Evolutionary conservation across 1,139 yeast species (phyloP).

Genomic region (Hanseniaspora gamundiae): DNA sequence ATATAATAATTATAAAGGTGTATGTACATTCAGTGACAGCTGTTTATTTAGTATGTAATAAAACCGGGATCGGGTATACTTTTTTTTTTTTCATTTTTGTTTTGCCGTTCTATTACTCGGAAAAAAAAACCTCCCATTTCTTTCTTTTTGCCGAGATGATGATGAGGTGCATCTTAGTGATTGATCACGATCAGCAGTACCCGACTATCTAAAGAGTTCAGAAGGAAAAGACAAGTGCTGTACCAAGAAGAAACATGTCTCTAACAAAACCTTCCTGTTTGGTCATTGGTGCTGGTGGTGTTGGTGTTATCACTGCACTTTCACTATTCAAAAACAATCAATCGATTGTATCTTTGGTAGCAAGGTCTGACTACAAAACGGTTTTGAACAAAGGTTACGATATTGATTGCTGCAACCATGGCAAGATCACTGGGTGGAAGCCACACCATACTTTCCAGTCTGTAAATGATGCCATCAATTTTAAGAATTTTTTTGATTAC

Average conservation of each 20-base stretch:
- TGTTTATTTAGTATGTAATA: too few species aligned
- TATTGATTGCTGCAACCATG: constrained; percentile 39
- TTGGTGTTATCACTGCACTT: constrained; percentile 46
- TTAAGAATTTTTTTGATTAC: constrained; percentile 36
- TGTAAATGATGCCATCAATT: constrained; percentile 30
- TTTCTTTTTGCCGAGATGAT: too few species aligned
- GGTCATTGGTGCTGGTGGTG: constrained; percentile 45
- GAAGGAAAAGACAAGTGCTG: too few species aligned
- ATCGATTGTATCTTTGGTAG: constrained; percentile 34
- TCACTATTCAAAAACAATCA: constrained; percentile 28
- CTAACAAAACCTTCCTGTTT: constrained; percentile 12
- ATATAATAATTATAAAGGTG: too few species aligned
- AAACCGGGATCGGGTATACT: too few species aligned
- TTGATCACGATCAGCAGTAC: too few species aligned
- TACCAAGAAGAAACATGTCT: not conserved
- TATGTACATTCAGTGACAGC: too few species aligned
- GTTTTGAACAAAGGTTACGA: constrained; percentile 34
- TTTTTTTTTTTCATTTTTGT: too few species aligned
- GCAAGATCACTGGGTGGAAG: constrained; percentile 34
- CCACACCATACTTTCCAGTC: constrained; percentile 34
- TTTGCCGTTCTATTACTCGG: too few species aligned
- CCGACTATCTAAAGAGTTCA: too few species aligned
- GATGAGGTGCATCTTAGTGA: too few species aligned
- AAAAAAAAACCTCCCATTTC: too few species aligned
- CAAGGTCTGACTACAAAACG: constrained; percentile 40